Evolutionary conservation across 371 early-diverging fungal genomes (phyloP).

Genomic region (Batkoa obscura): DNA sequence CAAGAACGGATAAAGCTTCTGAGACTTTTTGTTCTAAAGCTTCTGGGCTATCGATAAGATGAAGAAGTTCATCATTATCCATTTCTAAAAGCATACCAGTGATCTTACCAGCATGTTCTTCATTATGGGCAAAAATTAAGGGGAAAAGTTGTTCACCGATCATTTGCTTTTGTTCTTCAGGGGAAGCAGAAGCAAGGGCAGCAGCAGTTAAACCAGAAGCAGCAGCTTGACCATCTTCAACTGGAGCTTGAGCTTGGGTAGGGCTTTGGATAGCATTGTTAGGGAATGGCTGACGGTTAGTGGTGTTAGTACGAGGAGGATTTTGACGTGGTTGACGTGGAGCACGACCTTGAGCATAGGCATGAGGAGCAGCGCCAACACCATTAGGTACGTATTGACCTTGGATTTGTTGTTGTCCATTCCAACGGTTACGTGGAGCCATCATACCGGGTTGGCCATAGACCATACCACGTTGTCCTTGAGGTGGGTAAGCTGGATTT

Average conservation of each 20-base stretch:
- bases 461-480: slow-evolving; percentile 41
- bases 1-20: slow-evolving; percentile 76
- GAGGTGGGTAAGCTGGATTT: slow-evolving; percentile 34
- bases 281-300: slow-evolving; percentile 11
- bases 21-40: slow-evolving; percentile 46
- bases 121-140: slow-evolving; percentile 30
- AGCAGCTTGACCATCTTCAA: slow-evolving; percentile 32
- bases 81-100: slow-evolving; percentile 98
- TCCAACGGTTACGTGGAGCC: slow-evolving; percentile 15
- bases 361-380: not conserved
- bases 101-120: slow-evolving; percentile 82
- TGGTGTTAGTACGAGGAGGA: slow-evolving; percentile 7
- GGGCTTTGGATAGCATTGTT: slow-evolving; percentile 16
- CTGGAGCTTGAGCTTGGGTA: slow-evolving; percentile 19
- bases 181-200: slow-evolving; percentile 54
- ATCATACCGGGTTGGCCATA: slow-evolving; percentile 54
- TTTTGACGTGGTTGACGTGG: slow-evolving; percentile 7
- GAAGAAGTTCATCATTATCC: slow-evolving; percentile 84
- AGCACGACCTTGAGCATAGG: not conserved
- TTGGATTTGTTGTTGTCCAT: not conserved
- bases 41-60: slow-evolving; percentile 58
- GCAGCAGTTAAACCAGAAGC: slow-evolving; percentile 45
- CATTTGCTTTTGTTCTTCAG: slow-evolving; percentile 83
- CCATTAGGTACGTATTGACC: slow-evolving; percentile 15
- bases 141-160: slow-evolving; percentile 92